These are phyloP conservation scores for Breviolum minutum DNA, from an alignment of 73 alveolate species.

Conservation along the genomic window DNA sequence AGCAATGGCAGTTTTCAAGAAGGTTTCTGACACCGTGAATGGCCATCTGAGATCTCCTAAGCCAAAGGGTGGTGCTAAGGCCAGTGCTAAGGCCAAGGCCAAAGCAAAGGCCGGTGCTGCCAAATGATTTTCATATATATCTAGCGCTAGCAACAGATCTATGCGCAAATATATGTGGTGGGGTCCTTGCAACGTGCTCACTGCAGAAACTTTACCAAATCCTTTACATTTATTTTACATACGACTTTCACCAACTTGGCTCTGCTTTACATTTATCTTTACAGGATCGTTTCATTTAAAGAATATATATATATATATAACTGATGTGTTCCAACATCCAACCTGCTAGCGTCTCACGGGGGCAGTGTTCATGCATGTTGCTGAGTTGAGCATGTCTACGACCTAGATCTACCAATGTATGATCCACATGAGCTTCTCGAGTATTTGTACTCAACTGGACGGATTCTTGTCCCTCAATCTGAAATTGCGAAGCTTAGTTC, in stretches of 20 bases:
- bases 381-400: background rate
- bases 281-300: too few species aligned
- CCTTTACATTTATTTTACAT: too few species aligned
- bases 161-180: background rate
- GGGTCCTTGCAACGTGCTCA: slow-evolving; percentile 6
- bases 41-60: background rate
- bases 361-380: background rate
- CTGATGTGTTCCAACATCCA: background rate
- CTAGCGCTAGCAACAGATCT: background rate
- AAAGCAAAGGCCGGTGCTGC: background rate
- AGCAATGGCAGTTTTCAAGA: background rate
- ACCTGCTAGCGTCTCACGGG: background rate
- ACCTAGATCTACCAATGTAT: background rate
- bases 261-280: too few species aligned
- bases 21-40: slow-evolving; percentile 4
- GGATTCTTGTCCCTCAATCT: background rate
- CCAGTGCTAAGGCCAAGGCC: background rate
- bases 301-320: too few species aligned
- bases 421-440: slow-evolving; percentile 26
- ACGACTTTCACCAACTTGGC: too few species aligned
- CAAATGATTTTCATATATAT: too few species aligned
- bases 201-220: too few species aligned
- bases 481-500: background rate
- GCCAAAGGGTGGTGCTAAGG: background rate
- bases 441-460: background rate